Evolutionary conservation across 257 asterid species (phyloP), one percentile per base, ranked within the genome.

Genomic region (Plantago elongata): DNA sequence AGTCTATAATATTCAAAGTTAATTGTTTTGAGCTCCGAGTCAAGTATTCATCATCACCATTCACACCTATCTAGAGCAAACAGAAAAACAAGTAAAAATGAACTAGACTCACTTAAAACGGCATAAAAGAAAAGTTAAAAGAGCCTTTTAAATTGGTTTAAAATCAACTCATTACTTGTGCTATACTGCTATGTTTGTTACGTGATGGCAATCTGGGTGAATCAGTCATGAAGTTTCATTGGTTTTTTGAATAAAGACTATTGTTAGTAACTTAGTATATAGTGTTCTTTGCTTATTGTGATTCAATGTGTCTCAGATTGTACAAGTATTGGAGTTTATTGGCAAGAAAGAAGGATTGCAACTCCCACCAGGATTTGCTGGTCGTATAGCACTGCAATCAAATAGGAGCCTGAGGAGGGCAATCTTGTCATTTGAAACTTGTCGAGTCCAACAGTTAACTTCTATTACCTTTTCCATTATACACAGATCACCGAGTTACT

Each of bases 341-440:
- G 95, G 89, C 71, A 92, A 86, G 81, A 92, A 88, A 81, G 99
- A 92, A 78, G 84, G 83, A 45, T 79, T 92, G 72, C 93, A 84
- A 66, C 81, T 87, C 14, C 96, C 96, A 15, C 56, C 89, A 11
- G 94, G 94, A 73, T 85, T 89, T 80, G 80, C 94, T 65, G 79
- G 75, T 15, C 95, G 95, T 56, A 62, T 93, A 71, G 95, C 82
- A 62, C 81, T 83, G 62, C 94, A 87, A 70, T 93, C 99, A 49
- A 89, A 85, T 72, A 77, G 96, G 74, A 93, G 95, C 72, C 77
- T 89, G 64, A 84, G 99, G 76, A 87, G 95, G 72, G 99, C 99
- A 65, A 79, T 93, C 72, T 76, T 93, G 70, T 79, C 85, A 51
- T 82, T 93, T 74, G 99, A 93, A 77, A 82, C 97, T 59, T 93